Conservation (phyloP, 768 basidiomycete genomes). For the Xerocomus potaroensis region DNA sequence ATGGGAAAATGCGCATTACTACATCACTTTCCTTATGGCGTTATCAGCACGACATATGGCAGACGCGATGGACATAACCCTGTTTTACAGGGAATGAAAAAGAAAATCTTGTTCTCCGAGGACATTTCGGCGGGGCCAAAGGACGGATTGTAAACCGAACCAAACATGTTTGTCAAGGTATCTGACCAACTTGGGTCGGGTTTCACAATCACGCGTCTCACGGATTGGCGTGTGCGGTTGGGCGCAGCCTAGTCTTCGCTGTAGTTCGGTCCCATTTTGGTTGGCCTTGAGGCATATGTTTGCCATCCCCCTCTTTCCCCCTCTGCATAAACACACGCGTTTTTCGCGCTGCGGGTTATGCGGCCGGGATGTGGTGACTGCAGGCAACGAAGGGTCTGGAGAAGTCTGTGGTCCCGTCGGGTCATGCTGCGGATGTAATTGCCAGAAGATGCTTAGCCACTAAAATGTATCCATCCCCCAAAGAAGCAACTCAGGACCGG, state of each 20-base stretch:
- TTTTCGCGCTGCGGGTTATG: slow-evolving; percentile 1
- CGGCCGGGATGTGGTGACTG: slow-evolving; percentile 1
- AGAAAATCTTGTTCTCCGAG: slow-evolving; percentile 14
- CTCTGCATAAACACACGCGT: not conserved
- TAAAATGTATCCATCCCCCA: slow-evolving; percentile 8
- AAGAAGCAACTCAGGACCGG: slow-evolving; percentile 4
- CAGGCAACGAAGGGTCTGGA: not conserved
- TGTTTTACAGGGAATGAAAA: not conserved
- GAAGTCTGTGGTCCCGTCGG: not conserved
- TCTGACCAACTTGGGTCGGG: slow-evolving; percentile 13
- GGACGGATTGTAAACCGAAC: slow-evolving; percentile 2
- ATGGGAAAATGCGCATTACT: slow-evolving; percentile 13
- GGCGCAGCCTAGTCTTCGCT: slow-evolving; percentile 13
- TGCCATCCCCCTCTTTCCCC: not conserved
- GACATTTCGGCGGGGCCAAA: slow-evolving; percentile 5
- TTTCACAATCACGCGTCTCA: slow-evolving; percentile 14
- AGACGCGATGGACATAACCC: slow-evolving; percentile 6
- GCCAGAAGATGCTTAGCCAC: slow-evolving; percentile 9
- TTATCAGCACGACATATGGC: slow-evolving; percentile 16
- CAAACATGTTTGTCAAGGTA: not conserved
- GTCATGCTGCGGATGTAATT: slow-evolving; percentile 4
- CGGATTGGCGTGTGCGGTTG: slow-evolving; percentile 2
- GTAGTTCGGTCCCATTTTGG: slow-evolving; percentile 2
- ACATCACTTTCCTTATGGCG: slow-evolving; percentile 16
- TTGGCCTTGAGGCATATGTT: slow-evolving; percentile 7